Percentiles rank a stretch among this genome's conserved stretches.
Evolutionary conservation across 345 rosid species (phyloP).

Genomic region (Bretschneidera sinensis): DNA sequence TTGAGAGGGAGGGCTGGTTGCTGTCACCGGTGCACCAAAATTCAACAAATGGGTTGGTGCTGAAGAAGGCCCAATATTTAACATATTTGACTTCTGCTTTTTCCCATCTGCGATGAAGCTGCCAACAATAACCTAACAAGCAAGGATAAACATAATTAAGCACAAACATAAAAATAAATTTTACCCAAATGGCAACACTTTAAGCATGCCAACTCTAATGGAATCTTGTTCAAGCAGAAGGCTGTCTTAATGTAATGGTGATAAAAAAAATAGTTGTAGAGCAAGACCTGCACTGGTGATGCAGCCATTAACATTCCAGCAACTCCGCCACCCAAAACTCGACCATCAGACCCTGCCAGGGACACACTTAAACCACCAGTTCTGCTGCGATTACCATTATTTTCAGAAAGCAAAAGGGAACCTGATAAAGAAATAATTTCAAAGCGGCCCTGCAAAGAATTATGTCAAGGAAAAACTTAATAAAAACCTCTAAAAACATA

Average conservation of each 20-base stretch:
- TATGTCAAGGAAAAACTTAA: background rate
- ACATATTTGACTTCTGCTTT: slow-evolving; percentile 35
- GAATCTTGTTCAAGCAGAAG: too few species aligned
- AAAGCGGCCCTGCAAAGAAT: slow-evolving; percentile 63
- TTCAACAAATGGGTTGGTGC: slow-evolving; percentile 47
- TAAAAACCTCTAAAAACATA: background rate
- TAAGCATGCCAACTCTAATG: too few species aligned
- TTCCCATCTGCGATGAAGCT: slow-evolving; percentile 71
- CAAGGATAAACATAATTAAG: slow-evolving; percentile 5
- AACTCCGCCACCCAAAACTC: slow-evolving; percentile 78
- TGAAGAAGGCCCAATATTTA: slow-evolving; percentile 53
- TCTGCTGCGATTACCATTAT: slow-evolving; percentile 40
- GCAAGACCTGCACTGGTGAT: slow-evolving; percentile 69
- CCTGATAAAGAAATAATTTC: slow-evolving; percentile 86
- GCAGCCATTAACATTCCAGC: slow-evolving; percentile 76
- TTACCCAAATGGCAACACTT: too few species aligned
- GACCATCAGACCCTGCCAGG: slow-evolving; percentile 70
- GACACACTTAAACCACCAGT: slow-evolving; percentile 61
- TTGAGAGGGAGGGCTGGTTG: slow-evolving; percentile 58
- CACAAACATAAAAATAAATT: slow-evolving; percentile 7
- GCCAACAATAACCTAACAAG: slow-evolving; percentile 70
- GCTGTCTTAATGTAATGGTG: too few species aligned
- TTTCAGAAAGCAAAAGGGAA: slow-evolving; percentile 50
- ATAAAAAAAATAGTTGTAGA: background rate
- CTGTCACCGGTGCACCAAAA: slow-evolving; percentile 48